Base-by-base conservation (phyloP, 495 filamentous ascomycete genomes). In the Aspergillus steynii region DNA sequence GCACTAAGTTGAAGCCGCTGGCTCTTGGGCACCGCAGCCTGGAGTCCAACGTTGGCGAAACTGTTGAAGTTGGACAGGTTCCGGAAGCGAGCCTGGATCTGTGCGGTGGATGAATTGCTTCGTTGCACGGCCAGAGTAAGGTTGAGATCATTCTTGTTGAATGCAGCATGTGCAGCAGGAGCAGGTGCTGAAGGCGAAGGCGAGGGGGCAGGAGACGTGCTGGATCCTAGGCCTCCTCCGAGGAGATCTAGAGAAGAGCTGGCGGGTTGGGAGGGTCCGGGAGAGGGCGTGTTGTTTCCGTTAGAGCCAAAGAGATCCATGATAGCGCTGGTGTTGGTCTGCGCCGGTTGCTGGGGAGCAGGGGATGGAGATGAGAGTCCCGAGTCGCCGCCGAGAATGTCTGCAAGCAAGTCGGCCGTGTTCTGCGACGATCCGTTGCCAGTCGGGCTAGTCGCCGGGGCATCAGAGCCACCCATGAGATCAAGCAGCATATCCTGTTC, bases 21-120 rank as follows among this genome's bases (percentile, higher is more conserved):
- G 42, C 88, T 92, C 78, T 97, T 97, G 5, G 95, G 96, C 61
- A 98, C 95, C 4, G 95, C 95, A 51, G 93, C 96, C 74, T 98
- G 96, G 55, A 99, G 70, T 5, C 87, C 88, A 20, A 97, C 90
- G 37, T 77, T 83, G 15, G 85, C 81, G 51, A 98, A 81, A n/a
- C 74, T 68, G 29, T 79, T 79, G 54, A 87, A 85, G 56, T 83
- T 84, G 14, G 86, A 88, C 1, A 75, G 81, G 71, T 97, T 98
- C 14, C 82, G 80, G 83, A 99, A 97, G 5, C 90, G 86, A 20
- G 92, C 91, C 29, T 89, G 77, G 8, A 96, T 87, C 68, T 96
- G 92, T 25, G 80, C 81, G 5, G 80, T 80, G 32, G 85, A 88
- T 65, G 86, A 85, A 4, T 88, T 84, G 56, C 87, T 91, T 15